Evolutionary conservation across 305 asterid species (phyloP), one percentile per base, ranked within the genome.

Genomic region (Fraxinus velutina): DNA sequence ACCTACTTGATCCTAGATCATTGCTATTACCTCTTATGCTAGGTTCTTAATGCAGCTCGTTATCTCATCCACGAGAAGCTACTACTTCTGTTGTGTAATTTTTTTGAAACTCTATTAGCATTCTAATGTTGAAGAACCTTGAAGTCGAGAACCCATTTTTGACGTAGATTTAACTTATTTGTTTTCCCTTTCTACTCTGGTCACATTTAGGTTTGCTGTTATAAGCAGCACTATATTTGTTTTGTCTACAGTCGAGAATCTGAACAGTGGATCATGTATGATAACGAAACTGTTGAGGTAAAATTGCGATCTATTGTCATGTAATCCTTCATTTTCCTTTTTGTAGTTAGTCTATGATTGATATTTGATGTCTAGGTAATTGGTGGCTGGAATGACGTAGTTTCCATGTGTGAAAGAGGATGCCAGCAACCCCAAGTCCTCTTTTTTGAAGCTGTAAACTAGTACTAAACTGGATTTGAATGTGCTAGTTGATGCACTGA

Each of bases 381-480:
- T 80, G 99, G 98, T 77, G 83, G 83, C 88, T 96, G 98, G 98
- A 86, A 83, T 78, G 97, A 96, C 78, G 99, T 96, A 77, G 90
- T 94, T 79, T 75, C 81, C 68, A 89, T 89, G 92, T 96, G 99
- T 71, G 98, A 89, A 89, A 89, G 78, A 86, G 97, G 97, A 79
- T 97, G 89, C 85, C 88, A 94, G 84, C 99, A 96, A 85, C 98
- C 99, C n/a, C 98, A 93, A 78, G 93, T 94, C 79, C 99, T 96
- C 78, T 89, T 94, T 77, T 96, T 83, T 70, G 97, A 93, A 93
- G 98, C 93, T 87, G 91, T 87, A 81, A 86, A 94, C 80, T 90
- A 90, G 89, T 81, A 34, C 68, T 22, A 47, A 47, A 85, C 76
- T 74, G 79, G 64, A 55, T 52, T 17, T 47, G 60, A 13, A 13